Evolutionary conservation across 208 protist species (phyloP).

Genomic region (Tetramitus jugosus): DNA sequence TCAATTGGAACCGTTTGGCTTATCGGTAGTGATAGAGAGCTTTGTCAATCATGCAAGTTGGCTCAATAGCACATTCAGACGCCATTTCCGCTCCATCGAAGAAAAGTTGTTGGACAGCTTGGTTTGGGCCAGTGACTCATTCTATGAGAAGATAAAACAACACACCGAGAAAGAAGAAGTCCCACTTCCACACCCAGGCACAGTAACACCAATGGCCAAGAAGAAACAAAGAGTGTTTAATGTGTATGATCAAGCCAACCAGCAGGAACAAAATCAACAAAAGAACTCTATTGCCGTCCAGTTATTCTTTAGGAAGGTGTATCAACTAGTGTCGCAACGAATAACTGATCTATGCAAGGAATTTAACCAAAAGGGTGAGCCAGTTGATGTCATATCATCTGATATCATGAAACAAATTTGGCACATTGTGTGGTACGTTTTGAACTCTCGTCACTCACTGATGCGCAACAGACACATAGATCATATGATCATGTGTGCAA

Average conservation of each 20-base stretch:
- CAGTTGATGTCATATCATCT: neutral
- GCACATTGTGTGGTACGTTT: neutral
- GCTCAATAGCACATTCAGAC: neutral
- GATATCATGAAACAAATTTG: conserved; percentile 4
- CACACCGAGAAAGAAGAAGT: neutral
- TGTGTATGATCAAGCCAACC: neutral
- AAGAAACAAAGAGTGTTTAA: neutral
- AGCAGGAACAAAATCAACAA: neutral
- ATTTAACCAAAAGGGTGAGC: too few relatives aligned
- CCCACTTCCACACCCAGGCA: neutral
- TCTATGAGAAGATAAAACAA: neutral
- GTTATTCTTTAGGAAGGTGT: conserved; percentile 11
- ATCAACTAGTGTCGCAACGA: neutral
- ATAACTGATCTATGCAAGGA: conserved; percentile 10
- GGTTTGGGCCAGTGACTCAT: neutral
- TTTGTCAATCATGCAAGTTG: conserved; percentile 4
- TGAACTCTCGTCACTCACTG: neutral
- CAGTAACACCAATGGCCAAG: neutral
- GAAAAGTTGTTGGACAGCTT: neutral
- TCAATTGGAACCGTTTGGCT: conserved; percentile 8
- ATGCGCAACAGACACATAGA: conserved; percentile 7
- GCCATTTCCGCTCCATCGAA: conserved; percentile 1
- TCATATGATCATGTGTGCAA: neutral
- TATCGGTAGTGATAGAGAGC: neutral
- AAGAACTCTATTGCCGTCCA: neutral